Evolutionary conservation across 176 grass and related monocot genomes (phyloP).

Genomic region (Juncus effusus): DNA sequence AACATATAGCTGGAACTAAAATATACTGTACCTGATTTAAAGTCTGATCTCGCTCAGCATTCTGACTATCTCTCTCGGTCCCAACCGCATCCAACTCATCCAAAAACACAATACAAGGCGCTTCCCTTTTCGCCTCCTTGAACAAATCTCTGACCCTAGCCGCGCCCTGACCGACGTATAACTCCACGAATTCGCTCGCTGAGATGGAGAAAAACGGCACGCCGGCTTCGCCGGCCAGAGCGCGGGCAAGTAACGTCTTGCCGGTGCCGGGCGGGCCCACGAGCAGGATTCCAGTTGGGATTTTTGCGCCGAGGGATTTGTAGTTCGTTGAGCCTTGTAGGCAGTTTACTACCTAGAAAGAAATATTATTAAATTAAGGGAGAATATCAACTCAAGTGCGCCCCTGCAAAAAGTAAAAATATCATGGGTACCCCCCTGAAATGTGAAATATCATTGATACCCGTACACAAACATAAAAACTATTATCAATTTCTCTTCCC

Average conservation of each 20-base stretch:
- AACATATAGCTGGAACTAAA: slow-evolving; percentile 5
- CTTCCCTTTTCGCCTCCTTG: slow-evolving; percentile 82
- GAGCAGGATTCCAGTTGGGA: slow-evolving; percentile 87
- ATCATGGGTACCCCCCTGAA: neutral
- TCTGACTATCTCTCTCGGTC: slow-evolving; percentile 85
- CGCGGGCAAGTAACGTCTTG: slow-evolving; percentile 86
- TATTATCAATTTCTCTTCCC: slow-evolving; percentile 12
- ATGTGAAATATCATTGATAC: too few species aligned
- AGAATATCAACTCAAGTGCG: neutral
- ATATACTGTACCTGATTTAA: slow-evolving; percentile 66
- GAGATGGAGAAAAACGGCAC: slow-evolving; percentile 94
- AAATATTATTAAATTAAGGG: slow-evolving; percentile 22
- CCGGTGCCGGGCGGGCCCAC: slow-evolving; percentile 92
- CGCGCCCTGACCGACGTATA: slow-evolving; percentile 89
- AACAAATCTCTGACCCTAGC: slow-evolving; percentile 91
- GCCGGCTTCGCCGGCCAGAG: slow-evolving; percentile 86
- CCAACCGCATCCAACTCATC: slow-evolving; percentile 99
- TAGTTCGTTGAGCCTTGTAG: slow-evolving; percentile 83
- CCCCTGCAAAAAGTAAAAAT: neutral
- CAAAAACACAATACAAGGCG: slow-evolving; percentile 89
- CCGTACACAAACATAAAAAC: too few species aligned
- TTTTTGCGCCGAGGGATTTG: slow-evolving; percentile 86
- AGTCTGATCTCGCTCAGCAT: slow-evolving; percentile 91
- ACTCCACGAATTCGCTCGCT: slow-evolving; percentile 95
- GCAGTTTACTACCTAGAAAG: slow-evolving; percentile 81